Base-by-base conservation (phyloP, 148 eudicot genomes). In the Chenopodium quinoa region DNA sequence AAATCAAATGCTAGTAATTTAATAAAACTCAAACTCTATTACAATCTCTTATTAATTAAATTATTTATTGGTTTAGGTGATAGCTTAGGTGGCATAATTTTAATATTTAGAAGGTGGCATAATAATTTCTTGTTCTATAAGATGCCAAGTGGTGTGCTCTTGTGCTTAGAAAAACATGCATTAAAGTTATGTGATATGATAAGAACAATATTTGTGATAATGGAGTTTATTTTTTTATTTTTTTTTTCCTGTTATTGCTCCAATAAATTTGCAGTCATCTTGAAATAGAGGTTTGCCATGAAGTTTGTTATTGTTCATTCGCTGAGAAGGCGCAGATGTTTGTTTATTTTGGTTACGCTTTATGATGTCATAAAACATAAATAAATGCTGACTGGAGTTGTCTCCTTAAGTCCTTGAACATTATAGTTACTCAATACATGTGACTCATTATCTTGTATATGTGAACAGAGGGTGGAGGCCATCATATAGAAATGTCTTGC, bases 391-490 rank as follows among this genome's bases (percentile, higher is more conserved):
- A 50, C 5, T 56, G 14, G 62, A 66, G 9, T 54, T 68, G n/a
- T 37, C 20, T 20, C 4, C 25, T 40, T 13, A 27, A 23, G 65
- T 20, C 4, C 20, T 25, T 13, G 29, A 23, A 74, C 0, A 2
- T 10, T 8, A 48, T 48, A 48, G 65, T 64, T 23, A 31, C 20
- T 67, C 74, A 16, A 3, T 14, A 14, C 69, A 56, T 62, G 25
- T 82, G 22, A 52, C 71, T 50, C 75, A 19, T 63, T 47, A 22
- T 29, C 84, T 54, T 76, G 63, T 32, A 37, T 66, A 75, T 82
- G 65, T 58, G 56, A 22, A 71, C 83, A 95, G 99, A 92, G 97
- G 97, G 47, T 91, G 97, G 98, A 91, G 99, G 79, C 99, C 99
- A 75, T 89, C 98, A 19, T 95, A 95, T 84, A 92, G 98, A 86